These are phyloP conservation scores for Allantophomopsis lycopodina DNA, from an alignment of 2,329 filamentous ascomycete species.

Conservation along the genomic window DNA sequence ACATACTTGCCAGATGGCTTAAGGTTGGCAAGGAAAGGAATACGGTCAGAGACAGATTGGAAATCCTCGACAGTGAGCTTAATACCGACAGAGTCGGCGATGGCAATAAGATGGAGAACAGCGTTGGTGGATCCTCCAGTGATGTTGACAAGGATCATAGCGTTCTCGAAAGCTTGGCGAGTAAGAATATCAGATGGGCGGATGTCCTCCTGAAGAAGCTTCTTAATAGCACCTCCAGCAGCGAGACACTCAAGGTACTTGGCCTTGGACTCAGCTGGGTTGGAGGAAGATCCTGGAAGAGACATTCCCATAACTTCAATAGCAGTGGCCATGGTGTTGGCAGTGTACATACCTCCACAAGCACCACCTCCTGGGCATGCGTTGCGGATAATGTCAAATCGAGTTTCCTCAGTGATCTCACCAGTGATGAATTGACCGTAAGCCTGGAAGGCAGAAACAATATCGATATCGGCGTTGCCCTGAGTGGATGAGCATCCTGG, in stretches of 20 bases:
- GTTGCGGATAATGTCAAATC: slow-evolving; percentile 88
- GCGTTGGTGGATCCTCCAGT: slow-evolving; percentile 79
- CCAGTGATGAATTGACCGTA: slow-evolving; percentile 92
- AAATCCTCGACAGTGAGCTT: slow-evolving; percentile 79
- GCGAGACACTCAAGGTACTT: slow-evolving; percentile 62
- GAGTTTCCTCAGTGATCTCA: slow-evolving; percentile 78
- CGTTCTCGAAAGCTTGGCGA: slow-evolving; percentile 69
- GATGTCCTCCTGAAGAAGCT: slow-evolving; percentile 63
- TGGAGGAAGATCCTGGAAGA: slow-evolving; percentile 70
- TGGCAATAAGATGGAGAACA: slow-evolving; percentile 73
- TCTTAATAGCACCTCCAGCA: slow-evolving; percentile 61
- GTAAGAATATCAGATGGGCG: slow-evolving; percentile 68
- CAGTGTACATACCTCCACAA: slow-evolving; percentile 77
- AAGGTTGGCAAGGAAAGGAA: slow-evolving; percentile 67
- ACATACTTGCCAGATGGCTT: slow-evolving; percentile 62
- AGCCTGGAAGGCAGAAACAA: slow-evolving; percentile 94
- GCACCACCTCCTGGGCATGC: slow-evolving; percentile 77
- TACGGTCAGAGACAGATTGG: slow-evolving; percentile 67
- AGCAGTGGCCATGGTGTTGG: slow-evolving; percentile 64
- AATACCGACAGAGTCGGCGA: slow-evolving; percentile 68
- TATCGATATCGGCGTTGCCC: slow-evolving; percentile 67
- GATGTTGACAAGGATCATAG: slow-evolving; percentile 72
- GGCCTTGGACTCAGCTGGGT: slow-evolving; percentile 57
- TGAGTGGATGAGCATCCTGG: slow-evolving; percentile 74
- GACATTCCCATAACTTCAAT: slow-evolving; percentile 66